These are phyloP conservation scores for Monilinia laxa DNA, from an alignment of 2,329 filamentous ascomycete species.

Conservation along the genomic window DNA sequence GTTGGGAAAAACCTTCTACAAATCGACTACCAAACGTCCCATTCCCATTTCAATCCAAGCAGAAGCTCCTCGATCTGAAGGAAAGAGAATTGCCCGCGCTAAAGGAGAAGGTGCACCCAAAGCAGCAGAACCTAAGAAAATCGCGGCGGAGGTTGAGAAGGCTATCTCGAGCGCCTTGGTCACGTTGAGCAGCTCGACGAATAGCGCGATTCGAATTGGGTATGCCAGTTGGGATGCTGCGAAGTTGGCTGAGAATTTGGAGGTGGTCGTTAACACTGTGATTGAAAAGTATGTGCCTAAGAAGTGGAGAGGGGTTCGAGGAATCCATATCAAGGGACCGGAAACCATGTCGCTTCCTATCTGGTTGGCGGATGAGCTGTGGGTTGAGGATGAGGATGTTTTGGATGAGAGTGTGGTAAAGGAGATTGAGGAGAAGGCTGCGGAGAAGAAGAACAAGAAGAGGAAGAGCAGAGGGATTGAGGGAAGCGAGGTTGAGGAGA, in stretches of 20 bases:
- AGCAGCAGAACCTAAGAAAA: constrained; percentile 48
- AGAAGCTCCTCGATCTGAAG: constrained; percentile 59
- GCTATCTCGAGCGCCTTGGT: constrained; percentile 77
- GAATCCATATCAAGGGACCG: constrained; percentile 86
- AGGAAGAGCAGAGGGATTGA: constrained; percentile 21
- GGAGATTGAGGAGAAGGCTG: constrained; percentile 19
- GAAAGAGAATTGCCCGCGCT: constrained; percentile 56
- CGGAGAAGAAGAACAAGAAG: constrained; percentile 25
- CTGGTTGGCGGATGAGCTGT: constrained; percentile 90
- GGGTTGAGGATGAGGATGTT: constrained; percentile 75
- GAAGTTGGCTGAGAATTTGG: constrained; percentile 77
- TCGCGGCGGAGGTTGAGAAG: constrained; percentile 79
- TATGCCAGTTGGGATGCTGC: constrained; percentile 71
- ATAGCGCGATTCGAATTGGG: constrained; percentile 78
- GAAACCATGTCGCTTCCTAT: constrained; percentile 88
- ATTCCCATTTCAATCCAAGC: constrained; percentile 74
- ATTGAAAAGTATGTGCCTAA: constrained; percentile 79
- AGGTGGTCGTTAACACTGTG: constrained; percentile 66
- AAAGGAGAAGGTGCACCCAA: constrained; percentile 51
- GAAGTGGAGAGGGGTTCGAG: constrained; percentile 82
- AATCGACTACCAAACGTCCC: constrained; percentile 77
- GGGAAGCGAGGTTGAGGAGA: constrained; percentile 11
- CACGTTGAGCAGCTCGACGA: constrained; percentile 73
- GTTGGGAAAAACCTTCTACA: constrained; percentile 92
- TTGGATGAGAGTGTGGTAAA: constrained; percentile 53